phyloP scores from a whole-genome alignment of 2,329 filamentous ascomycete species.

The Helicocarpus griseus region DNA sequence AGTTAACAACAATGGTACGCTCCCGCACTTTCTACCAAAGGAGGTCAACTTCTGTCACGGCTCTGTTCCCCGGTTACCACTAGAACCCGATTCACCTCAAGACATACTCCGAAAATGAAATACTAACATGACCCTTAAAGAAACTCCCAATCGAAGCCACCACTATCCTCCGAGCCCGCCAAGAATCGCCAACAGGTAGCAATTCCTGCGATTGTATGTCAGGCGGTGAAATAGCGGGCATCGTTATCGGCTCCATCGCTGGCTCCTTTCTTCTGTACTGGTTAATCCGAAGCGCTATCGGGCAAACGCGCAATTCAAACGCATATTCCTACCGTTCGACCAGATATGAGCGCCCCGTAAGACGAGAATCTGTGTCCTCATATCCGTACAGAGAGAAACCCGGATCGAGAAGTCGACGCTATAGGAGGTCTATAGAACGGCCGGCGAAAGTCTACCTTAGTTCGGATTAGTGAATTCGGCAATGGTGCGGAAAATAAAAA shows the following conservation, averaged over 20 bases:
- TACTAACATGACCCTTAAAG: neutral
- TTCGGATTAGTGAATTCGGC: neutral
- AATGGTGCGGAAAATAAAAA: too few relatives aligned
- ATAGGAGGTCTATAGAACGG: slow-evolving; percentile 22
- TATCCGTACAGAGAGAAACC: slow-evolving; percentile 19
- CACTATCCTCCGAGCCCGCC: slow-evolving; percentile 15
- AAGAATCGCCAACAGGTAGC: slow-evolving; percentile 3
- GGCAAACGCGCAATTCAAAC: slow-evolving; percentile 17
- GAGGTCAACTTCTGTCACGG: neutral
- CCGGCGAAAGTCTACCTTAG: slow-evolving; percentile 29
- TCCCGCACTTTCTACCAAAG: neutral
- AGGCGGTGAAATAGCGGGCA: slow-evolving; percentile 30
- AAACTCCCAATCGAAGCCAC: slow-evolving; percentile 9
- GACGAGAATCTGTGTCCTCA: slow-evolving; percentile 19
- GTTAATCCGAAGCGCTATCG: slow-evolving; percentile 23
- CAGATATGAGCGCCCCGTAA: slow-evolving; percentile 14
- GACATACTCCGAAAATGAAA: neutral
- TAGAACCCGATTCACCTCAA: too few relatives aligned
- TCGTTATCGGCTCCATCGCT: slow-evolving; percentile 31
- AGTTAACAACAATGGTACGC: neutral
- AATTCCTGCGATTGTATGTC: slow-evolving; percentile 21
- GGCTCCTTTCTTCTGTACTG: slow-evolving; percentile 28
- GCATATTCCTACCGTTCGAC: slow-evolving; percentile 14
- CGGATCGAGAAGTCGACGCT: slow-evolving; percentile 14
- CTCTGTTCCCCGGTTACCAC: too few relatives aligned